These are phyloP conservation scores for Colletotrichum orbiculare DNA, from an alignment of 2,329 filamentous ascomycete genomes.

Conservation along the genomic window DNA sequence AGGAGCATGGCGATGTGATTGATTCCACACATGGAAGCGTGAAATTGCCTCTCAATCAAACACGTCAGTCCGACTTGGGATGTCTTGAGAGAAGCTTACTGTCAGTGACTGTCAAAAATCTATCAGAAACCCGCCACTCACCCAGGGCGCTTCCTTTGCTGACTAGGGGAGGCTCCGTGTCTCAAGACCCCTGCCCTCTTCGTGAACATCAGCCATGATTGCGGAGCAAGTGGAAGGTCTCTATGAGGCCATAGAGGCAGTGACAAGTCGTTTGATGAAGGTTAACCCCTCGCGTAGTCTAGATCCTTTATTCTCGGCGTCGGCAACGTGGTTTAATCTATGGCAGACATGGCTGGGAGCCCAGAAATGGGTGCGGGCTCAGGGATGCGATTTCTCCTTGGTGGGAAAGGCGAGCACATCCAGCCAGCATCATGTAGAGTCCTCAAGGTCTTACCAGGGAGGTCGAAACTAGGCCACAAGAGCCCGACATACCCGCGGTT, in stretches of 20 bases:
- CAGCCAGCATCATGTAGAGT: background rate
- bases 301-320: constrained; percentile 9
- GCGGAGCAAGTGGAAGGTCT: constrained; percentile 12
- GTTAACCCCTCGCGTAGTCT: background rate
- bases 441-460: constrained; percentile 17
- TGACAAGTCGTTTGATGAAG: background rate
- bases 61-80: constrained; percentile 7
- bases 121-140: constrained; percentile 34
- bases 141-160: background rate
- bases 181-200: constrained; percentile 1
- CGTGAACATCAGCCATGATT: background rate
- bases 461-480: constrained; percentile 20
- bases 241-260: constrained; percentile 1
- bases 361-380: constrained; percentile 1
- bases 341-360: constrained; percentile 8
- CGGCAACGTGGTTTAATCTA: constrained; percentile 15
- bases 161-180: constrained; percentile 10
- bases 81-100: background rate
- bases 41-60: background rate
- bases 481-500: constrained; percentile 1
- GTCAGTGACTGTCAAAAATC: background rate
- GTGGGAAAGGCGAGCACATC: constrained; percentile 2
- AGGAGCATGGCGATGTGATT: no score
- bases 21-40: background rate
- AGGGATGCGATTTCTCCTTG: constrained; percentile 18